phyloP scores from a whole-genome alignment of 495 filamentous ascomycete species.

The Haplographium delicatum region DNA sequence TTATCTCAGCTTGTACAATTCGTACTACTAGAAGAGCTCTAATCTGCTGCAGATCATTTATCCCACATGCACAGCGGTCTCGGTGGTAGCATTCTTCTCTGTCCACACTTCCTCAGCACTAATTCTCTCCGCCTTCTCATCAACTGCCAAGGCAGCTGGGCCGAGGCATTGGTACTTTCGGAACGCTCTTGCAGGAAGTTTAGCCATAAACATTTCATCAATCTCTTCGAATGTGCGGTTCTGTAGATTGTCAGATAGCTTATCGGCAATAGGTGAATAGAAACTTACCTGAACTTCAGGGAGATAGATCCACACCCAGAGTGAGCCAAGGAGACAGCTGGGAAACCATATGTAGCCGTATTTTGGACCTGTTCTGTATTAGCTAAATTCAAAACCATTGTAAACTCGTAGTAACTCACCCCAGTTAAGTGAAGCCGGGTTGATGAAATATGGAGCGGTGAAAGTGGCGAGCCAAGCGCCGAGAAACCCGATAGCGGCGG shows the following conservation, averaged over 20 bases:
- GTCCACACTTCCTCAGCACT: not conserved
- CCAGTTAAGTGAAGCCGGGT: constrained; percentile 49
- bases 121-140: constrained; percentile 5
- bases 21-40: too few relatives aligned
- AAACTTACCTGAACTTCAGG: constrained; percentile 69
- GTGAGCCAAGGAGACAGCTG: constrained; percentile 36
- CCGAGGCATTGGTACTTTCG: constrained; percentile 28
- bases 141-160: constrained; percentile 6
- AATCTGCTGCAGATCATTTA: too few relatives aligned
- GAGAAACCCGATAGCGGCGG: constrained; percentile 47
- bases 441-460: constrained; percentile 58
- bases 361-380: constrained; percentile 24
- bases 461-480: constrained; percentile 54
- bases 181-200: constrained; percentile 39
- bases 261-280: too few relatives aligned
- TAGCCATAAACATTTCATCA: constrained; percentile 43
- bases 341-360: constrained; percentile 42
- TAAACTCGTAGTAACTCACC: too few relatives aligned
- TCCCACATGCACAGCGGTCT: constrained; percentile 3
- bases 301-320: constrained; percentile 58
- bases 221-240: constrained; percentile 66
- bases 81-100: not conserved
- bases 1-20: too few relatives aligned
- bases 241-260: too few relatives aligned
- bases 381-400: too few relatives aligned